phyloP scores from a whole-genome alignment of 1,284 basidiomycete genomes.

The Vanrija pseudolonga region DNA sequence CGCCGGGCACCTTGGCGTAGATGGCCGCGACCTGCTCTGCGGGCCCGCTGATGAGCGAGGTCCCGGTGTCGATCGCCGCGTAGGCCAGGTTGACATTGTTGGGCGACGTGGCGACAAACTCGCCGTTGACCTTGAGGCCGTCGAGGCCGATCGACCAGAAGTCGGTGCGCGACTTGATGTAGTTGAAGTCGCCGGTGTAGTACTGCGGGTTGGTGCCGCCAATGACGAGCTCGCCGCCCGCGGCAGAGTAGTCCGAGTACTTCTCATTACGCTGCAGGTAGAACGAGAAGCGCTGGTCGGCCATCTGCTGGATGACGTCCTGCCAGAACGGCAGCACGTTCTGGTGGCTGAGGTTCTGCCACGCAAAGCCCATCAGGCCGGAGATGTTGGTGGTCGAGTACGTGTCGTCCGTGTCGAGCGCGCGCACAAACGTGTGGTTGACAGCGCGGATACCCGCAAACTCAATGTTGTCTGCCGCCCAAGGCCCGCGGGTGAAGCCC shows the following conservation, averaged over 20 bases:
- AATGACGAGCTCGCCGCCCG: slow-evolving; percentile 65
- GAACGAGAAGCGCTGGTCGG: slow-evolving; percentile 71
- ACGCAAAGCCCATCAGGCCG: slow-evolving; percentile 54
- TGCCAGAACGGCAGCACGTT: slow-evolving; percentile 55
- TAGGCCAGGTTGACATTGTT: slow-evolving; percentile 17
- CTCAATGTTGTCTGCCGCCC: slow-evolving; percentile 68
- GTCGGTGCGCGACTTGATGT: slow-evolving; percentile 57
- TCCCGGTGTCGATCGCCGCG: slow-evolving; percentile 62
- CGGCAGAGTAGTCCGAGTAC: slow-evolving; percentile 53
- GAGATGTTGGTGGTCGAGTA: slow-evolving; percentile 31
- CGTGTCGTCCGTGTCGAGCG: slow-evolving; percentile 1
- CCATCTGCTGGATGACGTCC: slow-evolving; percentile 64
- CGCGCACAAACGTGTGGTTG: slow-evolving; percentile 58
- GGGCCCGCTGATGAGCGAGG: slow-evolving; percentile 85
- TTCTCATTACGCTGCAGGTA: slow-evolving; percentile 69
- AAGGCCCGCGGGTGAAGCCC: slow-evolving; percentile 66
- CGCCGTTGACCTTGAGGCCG: slow-evolving; percentile 48
- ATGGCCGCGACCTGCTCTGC: slow-evolving; percentile 59
- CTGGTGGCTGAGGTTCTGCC: slow-evolving; percentile 49
- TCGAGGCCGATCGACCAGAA: slow-evolving; percentile 47
- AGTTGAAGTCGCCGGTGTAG: slow-evolving; percentile 76
- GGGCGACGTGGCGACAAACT: slow-evolving; percentile 32
- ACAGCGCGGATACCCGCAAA: slow-evolving; percentile 73
- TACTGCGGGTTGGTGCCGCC: slow-evolving; percentile 36
- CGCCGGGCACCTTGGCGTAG: slow-evolving; percentile 71